Evolutionary conservation across 345 rosid genomes (phyloP), one percentile per base, ranked within the genome.

Genomic region (Brassica incana): DNA sequence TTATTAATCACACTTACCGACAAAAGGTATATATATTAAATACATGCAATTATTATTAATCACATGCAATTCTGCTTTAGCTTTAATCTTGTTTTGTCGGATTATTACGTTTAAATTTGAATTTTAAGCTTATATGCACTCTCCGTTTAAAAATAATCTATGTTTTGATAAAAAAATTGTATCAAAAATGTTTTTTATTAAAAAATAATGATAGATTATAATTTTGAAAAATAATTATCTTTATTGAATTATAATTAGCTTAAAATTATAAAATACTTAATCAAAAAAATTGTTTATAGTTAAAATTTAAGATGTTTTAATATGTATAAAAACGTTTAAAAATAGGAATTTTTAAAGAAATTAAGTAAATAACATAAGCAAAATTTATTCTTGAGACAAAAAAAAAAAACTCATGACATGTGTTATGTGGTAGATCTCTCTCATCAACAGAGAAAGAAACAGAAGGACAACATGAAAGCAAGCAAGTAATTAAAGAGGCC

Each of bases 401-500:
- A 6, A 30, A 6, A 30, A 74, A 35, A 18, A 0, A 50, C 75
- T 48, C 70, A 70, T 52, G 38, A 78, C 32, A 77, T 69, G 66
- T 61, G 64, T 59, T 69, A 56, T 61, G 64, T 59, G 64, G 29
- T 59, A 23, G 64, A 27, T 35, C 50, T 9, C 32, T 40, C 23
- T 73, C 67, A 79, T 73, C 67, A 79, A 45, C 32, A 77, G 61
- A 78, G 63, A 78, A 70, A 65, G 52, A 75, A 85, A 68, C 66
- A 86, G 45, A 79, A 84, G 45, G 72, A 84, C 12, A 71, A 23
- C 33, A 87, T 68, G 76, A 84, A 68, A 43, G 85, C 32, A 7
- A 87, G 69, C 29, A 87, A 69, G 58, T 60, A 81, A 74, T 69
- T 69, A 65, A 79, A n/a, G 27, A 79, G 62, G 65, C 85, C 72